A percentile compares a stretch with the other conserved stretches of the same genome.
phyloP scores from a whole-genome alignment of 2,329 filamentous ascomycete species.

The Trichoderma sp. region DNA sequence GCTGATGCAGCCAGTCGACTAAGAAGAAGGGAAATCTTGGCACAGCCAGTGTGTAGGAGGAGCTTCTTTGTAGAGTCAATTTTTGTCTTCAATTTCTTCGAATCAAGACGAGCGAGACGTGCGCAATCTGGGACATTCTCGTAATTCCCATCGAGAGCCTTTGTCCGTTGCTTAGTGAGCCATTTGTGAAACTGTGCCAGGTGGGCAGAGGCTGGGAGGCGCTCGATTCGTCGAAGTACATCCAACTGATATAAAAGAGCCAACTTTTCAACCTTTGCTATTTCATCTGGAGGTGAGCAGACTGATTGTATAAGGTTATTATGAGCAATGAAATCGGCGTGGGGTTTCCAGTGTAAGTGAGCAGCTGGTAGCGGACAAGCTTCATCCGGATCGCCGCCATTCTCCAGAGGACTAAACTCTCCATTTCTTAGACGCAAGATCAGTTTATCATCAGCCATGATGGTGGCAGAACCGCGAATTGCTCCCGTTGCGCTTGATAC shows the following conservation, averaged over 20 bases:
- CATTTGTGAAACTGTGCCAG: slow-evolving; percentile 8
- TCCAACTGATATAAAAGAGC: not conserved
- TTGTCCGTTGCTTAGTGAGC: slow-evolving; percentile 3
- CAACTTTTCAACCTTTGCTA: not conserved
- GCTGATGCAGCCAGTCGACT: not conserved
- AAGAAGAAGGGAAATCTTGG: not conserved
- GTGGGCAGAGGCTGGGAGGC: not conserved
- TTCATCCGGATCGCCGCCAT: not conserved
- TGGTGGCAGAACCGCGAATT: not conserved
- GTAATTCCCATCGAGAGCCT: not conserved
- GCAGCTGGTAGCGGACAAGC: not conserved
- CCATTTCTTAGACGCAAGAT: not conserved
- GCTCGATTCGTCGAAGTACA: not conserved
- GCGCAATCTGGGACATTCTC: not conserved
- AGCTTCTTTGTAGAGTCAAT: not conserved
- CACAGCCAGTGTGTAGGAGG: not conserved
- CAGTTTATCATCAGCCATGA: not conserved
- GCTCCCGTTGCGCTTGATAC: not conserved
- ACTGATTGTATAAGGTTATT: not conserved
- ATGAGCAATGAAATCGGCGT: not conserved
- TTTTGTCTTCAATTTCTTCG: not conserved
- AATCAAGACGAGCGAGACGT: not conserved
- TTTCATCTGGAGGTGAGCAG: not conserved
- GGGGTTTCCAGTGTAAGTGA: slow-evolving; percentile 4
- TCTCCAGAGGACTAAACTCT: slow-evolving; percentile 2